Conservation (phyloP, 345 rosid genomes). For the Carallia pectinifolia region DNA sequence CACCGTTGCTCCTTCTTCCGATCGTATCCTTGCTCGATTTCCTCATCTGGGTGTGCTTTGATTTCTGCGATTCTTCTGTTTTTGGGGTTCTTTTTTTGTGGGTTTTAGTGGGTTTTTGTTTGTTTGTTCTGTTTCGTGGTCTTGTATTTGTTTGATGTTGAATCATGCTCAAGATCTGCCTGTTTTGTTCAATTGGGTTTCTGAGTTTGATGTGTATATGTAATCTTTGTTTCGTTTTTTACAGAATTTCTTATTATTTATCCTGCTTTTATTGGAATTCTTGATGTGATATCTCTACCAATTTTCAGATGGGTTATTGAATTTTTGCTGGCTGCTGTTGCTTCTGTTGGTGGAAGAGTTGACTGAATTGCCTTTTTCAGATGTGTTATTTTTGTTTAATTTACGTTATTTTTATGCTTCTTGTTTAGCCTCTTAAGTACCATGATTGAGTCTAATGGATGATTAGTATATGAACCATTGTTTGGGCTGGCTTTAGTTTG, state of each 20-base stretch:
- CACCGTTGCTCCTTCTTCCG: constrained; percentile 55
- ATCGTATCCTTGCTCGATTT: constrained; percentile 55
- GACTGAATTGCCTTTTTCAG: no score
- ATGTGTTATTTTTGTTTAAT: no score
- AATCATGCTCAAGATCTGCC: background rate
- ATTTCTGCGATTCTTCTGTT: no score
- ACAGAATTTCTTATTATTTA: no score
- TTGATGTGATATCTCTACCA: background rate
- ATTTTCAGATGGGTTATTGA: background rate
- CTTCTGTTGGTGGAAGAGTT: no score
- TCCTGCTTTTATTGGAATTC: no score
- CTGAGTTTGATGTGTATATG: background rate
- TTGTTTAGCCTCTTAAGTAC: background rate
- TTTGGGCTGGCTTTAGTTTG: background rate
- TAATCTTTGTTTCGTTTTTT: no score
- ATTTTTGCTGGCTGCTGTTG: background rate
- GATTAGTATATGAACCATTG: no score
- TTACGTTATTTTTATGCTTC: background rate
- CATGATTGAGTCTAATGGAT: background rate
- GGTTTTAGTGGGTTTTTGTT: no score
- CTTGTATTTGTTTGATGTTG: background rate
- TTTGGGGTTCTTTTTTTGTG: no score
- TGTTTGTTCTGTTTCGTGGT: background rate
- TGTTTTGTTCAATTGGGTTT: background rate
- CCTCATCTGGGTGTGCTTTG: no score